Evolutionary conservation across 129 eudicot genomes (phyloP), one percentile per base, ranked within the genome.

Genomic region (Flaveria ramosissima): DNA sequence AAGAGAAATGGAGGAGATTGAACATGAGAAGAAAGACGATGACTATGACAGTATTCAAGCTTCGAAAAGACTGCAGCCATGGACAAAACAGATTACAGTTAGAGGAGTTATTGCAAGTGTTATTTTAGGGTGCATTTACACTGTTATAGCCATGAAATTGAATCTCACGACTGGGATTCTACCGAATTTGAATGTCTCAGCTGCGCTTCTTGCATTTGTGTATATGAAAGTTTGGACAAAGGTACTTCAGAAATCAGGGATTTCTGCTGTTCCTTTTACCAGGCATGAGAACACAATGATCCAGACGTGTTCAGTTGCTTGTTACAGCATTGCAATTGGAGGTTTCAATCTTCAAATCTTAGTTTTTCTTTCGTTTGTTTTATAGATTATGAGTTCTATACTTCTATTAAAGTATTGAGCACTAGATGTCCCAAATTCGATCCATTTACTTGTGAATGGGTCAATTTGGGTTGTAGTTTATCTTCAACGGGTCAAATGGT

Each of bases 201-300:
- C 97, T 50, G 92, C 97, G 9, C 95, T 92, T 77, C 88, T 92
- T 41, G 94, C 90, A 2, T 92, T 85, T 17, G 78, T 89, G 70
- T 83, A 77, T 71, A 82, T 92, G 51, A 78, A 83, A 71, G 51
- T 85, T 3, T 93, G 92, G 92, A 90, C 84, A 2, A 90, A 93
- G 39, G 1, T 88, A 36, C 82, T 86, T 42, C 76, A 77, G 9
- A 88, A 84, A 69, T 21, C 70, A 10, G 98, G 98, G 32, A 36
- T 93, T 21, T 73, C 83, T 11, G 71, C 89, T 0, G 66, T 66
- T 45, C 98, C 98, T 13, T 93, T 90, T 69, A 90, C 98, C 14
- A 78, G 85, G 14, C 92, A 93, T 59, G 98, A 93, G 83, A 93
- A 93, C 72, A 90, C 96, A 5, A 89, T 93, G 96, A 88, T 93